Percentiles rank a stretch among this genome's conserved stretches.
Conservation (phyloP, 2,329 filamentous ascomycete species). For the Leptographium wingfieldii region DNA sequence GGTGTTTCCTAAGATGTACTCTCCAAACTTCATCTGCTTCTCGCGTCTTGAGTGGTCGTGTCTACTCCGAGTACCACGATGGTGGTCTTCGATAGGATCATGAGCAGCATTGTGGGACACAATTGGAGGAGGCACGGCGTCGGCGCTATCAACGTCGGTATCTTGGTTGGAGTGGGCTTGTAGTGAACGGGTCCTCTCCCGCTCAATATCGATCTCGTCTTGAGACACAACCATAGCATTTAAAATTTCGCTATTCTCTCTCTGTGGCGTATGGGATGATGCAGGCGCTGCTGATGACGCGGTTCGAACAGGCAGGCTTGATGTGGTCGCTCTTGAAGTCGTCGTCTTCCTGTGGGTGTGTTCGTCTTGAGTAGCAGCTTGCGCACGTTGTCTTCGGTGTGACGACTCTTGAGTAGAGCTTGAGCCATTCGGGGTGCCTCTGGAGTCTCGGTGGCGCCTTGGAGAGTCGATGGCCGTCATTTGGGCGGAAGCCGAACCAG, state of each 20-base stretch:
- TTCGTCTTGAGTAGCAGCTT: constrained; percentile 24
- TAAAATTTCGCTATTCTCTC: constrained; percentile 69
- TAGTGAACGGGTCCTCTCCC: constrained; percentile 56
- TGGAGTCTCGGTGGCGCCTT: constrained; percentile 24
- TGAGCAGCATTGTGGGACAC: constrained; percentile 19
- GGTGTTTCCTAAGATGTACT: constrained; percentile 91
- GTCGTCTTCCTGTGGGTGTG: constrained; percentile 18
- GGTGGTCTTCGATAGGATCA: constrained; percentile 26
- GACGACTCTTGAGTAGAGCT: constrained; percentile 21
- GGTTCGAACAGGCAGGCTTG: constrained; percentile 32
- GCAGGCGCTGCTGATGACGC: constrained; percentile 29
- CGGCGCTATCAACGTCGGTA: constrained; percentile 27
- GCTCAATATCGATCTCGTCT: constrained; percentile 58
- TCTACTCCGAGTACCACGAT: constrained; percentile 39
- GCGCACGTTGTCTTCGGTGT: constrained; percentile 22
- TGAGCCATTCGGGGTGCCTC: constrained; percentile 9
- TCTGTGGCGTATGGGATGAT: constrained; percentile 46
- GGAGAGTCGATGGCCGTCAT: constrained; percentile 20
- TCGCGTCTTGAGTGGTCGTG: constrained; percentile 47
- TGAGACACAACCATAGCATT: constrained; percentile 66
- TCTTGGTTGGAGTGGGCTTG: constrained; percentile 38
- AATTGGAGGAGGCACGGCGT: constrained; percentile 31
- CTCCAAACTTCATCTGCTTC: constrained; percentile 83
- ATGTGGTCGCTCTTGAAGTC: constrained; percentile 14
- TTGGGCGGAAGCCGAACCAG: neutral